phyloP scores from a whole-genome alignment of 192 early-diverging fungal species.

The Coemansia sp. region DNA sequence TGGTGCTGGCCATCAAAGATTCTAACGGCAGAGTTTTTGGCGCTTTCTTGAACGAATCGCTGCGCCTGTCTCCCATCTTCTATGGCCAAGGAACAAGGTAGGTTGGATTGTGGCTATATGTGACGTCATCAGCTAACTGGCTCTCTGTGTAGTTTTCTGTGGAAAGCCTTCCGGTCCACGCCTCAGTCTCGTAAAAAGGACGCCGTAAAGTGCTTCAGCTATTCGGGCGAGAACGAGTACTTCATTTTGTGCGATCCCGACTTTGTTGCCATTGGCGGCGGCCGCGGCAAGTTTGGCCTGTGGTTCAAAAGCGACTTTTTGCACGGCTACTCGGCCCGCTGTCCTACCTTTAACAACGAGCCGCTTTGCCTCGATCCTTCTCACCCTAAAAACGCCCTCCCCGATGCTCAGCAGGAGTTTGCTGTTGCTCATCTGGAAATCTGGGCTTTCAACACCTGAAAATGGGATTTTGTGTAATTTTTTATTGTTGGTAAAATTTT shows the following conservation, averaged over 20 bases:
- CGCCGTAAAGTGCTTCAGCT: constrained; percentile 62
- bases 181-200: constrained; percentile 47
- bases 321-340: constrained; percentile 63
- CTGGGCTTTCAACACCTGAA: constrained; percentile 43
- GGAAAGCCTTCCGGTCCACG: constrained; percentile 56
- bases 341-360: constrained; percentile 76
- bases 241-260: constrained; percentile 70
- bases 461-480: neutral
- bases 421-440: constrained; percentile 44
- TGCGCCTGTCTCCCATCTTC: constrained; percentile 62
- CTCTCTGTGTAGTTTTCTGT: constrained; percentile 59
- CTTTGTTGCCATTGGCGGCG: constrained; percentile 77
- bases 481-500: constrained; percentile 2
- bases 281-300: constrained; percentile 71
- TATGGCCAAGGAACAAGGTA: constrained; percentile 86
- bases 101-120: neutral
- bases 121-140: neutral
- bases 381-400: constrained; percentile 21
- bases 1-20: constrained; percentile 69
- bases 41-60: constrained; percentile 67
- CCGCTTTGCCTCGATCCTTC: constrained; percentile 52
- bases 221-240: constrained; percentile 78
- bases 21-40: constrained; percentile 62
- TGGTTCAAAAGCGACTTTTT: constrained; percentile 72
- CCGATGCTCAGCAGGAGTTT: constrained; percentile 51